Base-by-base conservation (phyloP, 2,329 filamentous ascomycete genomes). In the Talaromyces rugulosus region DNA sequence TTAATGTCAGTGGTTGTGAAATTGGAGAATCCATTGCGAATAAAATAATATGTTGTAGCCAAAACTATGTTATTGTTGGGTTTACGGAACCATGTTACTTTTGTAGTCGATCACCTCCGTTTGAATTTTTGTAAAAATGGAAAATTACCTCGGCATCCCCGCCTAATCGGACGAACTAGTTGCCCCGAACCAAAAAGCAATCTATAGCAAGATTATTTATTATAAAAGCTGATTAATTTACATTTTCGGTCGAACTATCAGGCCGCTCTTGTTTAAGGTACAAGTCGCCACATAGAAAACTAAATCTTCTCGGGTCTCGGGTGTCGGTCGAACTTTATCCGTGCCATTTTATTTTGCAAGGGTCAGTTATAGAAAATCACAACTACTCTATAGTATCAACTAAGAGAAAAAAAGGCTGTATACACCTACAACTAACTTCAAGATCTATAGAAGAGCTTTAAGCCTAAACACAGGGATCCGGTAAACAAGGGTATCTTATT, bases 1-100 rank as follows among this genome's bases (percentile, higher is more conserved):
- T 59, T 11, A 62, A 30, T 11, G 34, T 56, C n/a, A 62, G 23
- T 28, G 60, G 56, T 51, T 62, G 8, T 3, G 56, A 36, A 28
- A 62, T 59, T 31, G 51, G 36, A 1, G 56, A 62, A 14, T 59
- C 60, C 60, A 62, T 62, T 11, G 16, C 23, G 50, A 30, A 16
- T 51, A 14, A 28, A 51, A 51, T 36, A 3, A 14, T 5, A 8
- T 40, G 36, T 40, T 23, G 23, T 23, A 23, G 23, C 2, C 23
- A 23, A 23, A n/a, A 40, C 12, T 2, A n/a, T 40, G 14, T 40
- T n/a, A 7, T n/a, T n/a, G 14, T 6, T 1, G 36, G 16, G 16
- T 40, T n/a, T n/a, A 7, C 14, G 16, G 7, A n/a, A 40, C 5
- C n/a, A n/a, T 16, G 36, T n/a, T 40, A 16, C 36, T 40, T 40